phyloP scores from a whole-genome alignment of 768 basidiomycete species.

The Royoungia palumana region DNA sequence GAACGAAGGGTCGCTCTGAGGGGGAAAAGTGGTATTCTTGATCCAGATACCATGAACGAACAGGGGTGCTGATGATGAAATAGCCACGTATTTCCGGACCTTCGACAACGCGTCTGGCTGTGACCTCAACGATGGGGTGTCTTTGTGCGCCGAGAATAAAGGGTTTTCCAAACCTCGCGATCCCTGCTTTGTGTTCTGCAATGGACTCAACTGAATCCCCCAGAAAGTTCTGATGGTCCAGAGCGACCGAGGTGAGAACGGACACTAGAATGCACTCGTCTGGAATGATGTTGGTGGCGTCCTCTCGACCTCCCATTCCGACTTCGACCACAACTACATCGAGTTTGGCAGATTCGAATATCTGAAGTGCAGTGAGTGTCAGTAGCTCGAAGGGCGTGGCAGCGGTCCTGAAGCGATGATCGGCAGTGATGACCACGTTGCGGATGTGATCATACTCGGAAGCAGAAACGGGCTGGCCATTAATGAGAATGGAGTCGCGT shows the following conservation, averaged over 20 bases:
- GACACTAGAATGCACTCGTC: constrained; percentile 67
- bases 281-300: constrained; percentile 90
- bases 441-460: constrained; percentile 47
- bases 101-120: constrained; percentile 43
- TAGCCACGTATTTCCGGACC: constrained; percentile 37
- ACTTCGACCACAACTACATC: constrained; percentile 90
- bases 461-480: constrained; percentile 49
- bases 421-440: constrained; percentile 44
- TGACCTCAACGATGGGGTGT: constrained; percentile 45
- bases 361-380: constrained; percentile 71
- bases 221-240: constrained; percentile 92
- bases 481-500: constrained; percentile 72
- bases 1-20: constrained; percentile 22
- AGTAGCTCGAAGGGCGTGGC: constrained; percentile 83
- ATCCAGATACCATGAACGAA: constrained; percentile 33
- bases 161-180: constrained; percentile 58
- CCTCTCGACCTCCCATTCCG: constrained; percentile 89
- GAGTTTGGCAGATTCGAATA: constrained; percentile 68
- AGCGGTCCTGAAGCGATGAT: constrained; percentile 40
- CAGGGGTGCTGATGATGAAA: constrained; percentile 35
- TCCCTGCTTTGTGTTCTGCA: constrained; percentile 78
- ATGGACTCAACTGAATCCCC: constrained; percentile 75
- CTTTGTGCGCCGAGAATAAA: constrained; percentile 68
- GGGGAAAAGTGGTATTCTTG: constrained; percentile 36
- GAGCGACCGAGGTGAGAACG: constrained; percentile 81